These are phyloP conservation scores for Xylogone sp. DNA, from an alignment of 2,329 filamentous ascomycete genomes.

Conservation along the genomic window DNA sequence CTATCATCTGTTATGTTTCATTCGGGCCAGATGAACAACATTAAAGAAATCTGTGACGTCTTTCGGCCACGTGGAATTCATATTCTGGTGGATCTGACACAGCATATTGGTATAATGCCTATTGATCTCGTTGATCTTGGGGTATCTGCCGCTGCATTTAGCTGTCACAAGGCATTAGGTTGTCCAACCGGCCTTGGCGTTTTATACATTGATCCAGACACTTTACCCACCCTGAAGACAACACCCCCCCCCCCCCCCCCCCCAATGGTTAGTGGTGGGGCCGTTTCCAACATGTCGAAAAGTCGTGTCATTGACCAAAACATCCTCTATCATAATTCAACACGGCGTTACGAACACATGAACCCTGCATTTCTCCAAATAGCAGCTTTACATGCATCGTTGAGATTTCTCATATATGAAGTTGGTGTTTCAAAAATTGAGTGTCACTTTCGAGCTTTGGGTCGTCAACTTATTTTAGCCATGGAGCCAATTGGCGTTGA, in stretches of 20 bases:
- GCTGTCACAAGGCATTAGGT: slow-evolving; percentile 30
- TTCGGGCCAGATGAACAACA: slow-evolving; percentile 28
- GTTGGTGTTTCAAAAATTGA: slow-evolving; percentile 7
- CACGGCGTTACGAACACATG: slow-evolving; percentile 27
- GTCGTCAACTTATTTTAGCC: neutral
- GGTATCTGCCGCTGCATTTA: slow-evolving; percentile 29
- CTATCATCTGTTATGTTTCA: slow-evolving; percentile 32
- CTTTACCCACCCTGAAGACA: slow-evolving; percentile 18
- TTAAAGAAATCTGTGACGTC: slow-evolving; percentile 21
- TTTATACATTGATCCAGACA: slow-evolving; percentile 24
- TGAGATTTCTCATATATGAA: neutral
- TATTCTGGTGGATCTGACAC: slow-evolving; percentile 28
- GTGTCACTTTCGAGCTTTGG: neutral
- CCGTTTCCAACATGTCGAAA: slow-evolving; percentile 13
- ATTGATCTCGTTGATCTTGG: slow-evolving; percentile 23
- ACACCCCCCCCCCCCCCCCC: no score
- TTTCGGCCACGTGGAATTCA: slow-evolving; percentile 26
- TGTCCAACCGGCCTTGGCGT: slow-evolving; percentile 28
- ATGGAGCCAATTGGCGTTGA: neutral
- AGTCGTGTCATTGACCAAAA: slow-evolving; percentile 17
- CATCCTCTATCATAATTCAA: slow-evolving; percentile 19
- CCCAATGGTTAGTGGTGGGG: slow-evolving; percentile 25
- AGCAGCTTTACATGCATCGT: neutral
- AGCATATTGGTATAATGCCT: slow-evolving; percentile 29
- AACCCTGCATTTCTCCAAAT: slow-evolving; percentile 7